phyloP scores from a whole-genome alignment of 2,329 filamentous ascomycete genomes.

The Fusarium kyushuense region DNA sequence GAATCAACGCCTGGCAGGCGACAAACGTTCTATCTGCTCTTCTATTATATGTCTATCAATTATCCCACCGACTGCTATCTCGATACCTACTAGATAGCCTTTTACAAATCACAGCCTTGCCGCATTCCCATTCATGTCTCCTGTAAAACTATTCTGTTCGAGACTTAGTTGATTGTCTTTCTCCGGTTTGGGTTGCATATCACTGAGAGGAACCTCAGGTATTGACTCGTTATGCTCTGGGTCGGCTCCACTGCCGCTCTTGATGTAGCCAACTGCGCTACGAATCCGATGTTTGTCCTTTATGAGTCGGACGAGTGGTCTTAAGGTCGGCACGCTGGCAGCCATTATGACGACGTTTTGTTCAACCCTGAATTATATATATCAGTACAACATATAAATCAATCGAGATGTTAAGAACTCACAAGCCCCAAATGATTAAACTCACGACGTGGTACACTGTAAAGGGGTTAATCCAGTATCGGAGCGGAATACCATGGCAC shows the following conservation, averaged over 20 bases:
- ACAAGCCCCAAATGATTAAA: slow-evolving; percentile 23
- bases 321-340: slow-evolving; percentile 12
- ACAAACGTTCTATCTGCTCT: background rate
- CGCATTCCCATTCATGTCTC: background rate
- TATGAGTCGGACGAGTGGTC: slow-evolving; percentile 15
- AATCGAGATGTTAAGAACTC: background rate
- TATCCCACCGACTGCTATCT: no score
- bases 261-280: background rate
- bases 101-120: background rate
- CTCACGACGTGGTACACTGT: slow-evolving; percentile 19
- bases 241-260: background rate
- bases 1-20: background rate
- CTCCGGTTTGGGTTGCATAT: background rate
- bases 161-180: background rate
- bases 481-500: fast-evolving
- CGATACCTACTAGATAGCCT: background rate
- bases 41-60: background rate
- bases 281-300: background rate
- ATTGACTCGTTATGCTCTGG: background rate
- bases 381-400: background rate
- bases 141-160: background rate
- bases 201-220: slow-evolving; percentile 3
- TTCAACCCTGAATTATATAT: slow-evolving; percentile 3
- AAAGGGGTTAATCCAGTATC: background rate
- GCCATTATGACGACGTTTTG: slow-evolving; percentile 34